Percentiles rank a stretch among this genome's conserved stretches.
Conservation (phyloP, 2,329 filamentous ascomycete species). For the Verticillium nubilum region DNA sequence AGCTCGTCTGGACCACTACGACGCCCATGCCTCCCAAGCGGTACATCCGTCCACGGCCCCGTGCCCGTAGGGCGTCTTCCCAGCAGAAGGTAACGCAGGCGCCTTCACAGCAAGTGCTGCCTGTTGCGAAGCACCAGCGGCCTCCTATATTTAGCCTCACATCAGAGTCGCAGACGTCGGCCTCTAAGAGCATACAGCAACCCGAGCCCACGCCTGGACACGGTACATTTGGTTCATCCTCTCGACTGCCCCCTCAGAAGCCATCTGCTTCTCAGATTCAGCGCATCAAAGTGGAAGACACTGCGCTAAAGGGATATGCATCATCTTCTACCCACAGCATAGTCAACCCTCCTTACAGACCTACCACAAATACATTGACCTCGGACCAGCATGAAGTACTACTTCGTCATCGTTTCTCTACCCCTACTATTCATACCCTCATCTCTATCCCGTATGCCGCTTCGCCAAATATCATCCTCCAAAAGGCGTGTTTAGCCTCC, state of each 20-base stretch:
- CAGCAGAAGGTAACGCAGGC: background rate
- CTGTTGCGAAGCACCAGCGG: background rate
- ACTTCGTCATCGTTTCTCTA: slow-evolving; percentile 9
- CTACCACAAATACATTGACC: background rate
- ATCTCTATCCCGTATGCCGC: slow-evolving; percentile 7
- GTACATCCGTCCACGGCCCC: background rate
- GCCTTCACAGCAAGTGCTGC: background rate
- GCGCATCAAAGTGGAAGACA: background rate
- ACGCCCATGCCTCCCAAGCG: background rate
- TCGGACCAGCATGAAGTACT: slow-evolving; percentile 8
- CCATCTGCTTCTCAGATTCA: background rate
- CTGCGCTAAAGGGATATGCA: background rate
- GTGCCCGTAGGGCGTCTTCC: background rate
- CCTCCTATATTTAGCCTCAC: background rate
- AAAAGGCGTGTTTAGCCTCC: slow-evolving; percentile 29
- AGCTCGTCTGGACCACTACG: background rate
- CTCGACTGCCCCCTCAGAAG: background rate
- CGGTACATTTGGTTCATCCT: too few relatives aligned
- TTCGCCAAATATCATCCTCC: slow-evolving; percentile 23
- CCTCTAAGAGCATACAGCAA: too few relatives aligned
- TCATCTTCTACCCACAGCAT: background rate
- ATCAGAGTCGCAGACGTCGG: background rate
- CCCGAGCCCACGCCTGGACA: too few relatives aligned
- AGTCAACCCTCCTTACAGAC: background rate
- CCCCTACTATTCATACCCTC: slow-evolving; percentile 8